Evolutionary conservation across 1,139 yeast species (phyloP).

Genomic region (Zygosaccharomyces sapae): DNA sequence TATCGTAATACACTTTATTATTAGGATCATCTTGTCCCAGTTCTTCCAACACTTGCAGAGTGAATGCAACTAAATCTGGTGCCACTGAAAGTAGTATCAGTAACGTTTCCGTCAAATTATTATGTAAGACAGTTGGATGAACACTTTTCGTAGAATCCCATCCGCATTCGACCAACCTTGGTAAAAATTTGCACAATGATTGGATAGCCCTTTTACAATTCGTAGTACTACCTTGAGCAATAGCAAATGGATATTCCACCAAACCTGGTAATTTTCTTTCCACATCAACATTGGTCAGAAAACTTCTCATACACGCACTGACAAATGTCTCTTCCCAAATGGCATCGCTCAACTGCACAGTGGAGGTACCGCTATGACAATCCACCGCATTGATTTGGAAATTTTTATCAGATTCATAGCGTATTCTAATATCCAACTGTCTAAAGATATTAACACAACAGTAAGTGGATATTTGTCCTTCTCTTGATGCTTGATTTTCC

Average conservation of each 20-base stretch:
- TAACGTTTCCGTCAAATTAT: constrained; percentile 75
- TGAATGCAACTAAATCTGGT: constrained; percentile 57
- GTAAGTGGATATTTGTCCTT: constrained; percentile 49
- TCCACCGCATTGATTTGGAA: constrained; percentile 40
- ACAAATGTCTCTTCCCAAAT: constrained; percentile 81
- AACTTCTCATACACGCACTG: constrained; percentile 65
- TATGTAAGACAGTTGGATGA: constrained; percentile 55
- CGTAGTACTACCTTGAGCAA: constrained; percentile 37
- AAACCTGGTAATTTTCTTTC: constrained; percentile 58
- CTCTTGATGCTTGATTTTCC: constrained; percentile 12
- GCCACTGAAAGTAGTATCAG: constrained; percentile 56
- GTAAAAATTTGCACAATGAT: constrained; percentile 60
- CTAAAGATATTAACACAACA: constrained; percentile 66
- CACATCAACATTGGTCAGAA: constrained; percentile 63
- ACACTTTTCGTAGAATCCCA: constrained; percentile 60
- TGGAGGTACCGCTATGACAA: constrained; percentile 25
- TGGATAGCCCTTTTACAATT: constrained; percentile 53
- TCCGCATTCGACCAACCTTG: constrained; percentile 63
- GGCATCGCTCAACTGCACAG: constrained; percentile 37
- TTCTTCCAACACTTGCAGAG: constrained; percentile 49
- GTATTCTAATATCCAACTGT: constrained; percentile 64
- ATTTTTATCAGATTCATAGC: constrained; percentile 55
- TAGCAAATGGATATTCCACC: constrained; percentile 44
- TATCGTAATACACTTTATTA: constrained; percentile 52
- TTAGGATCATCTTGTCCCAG: constrained; percentile 45